Percentiles rank a stretch among this genome's conserved stretches.
Conservation (phyloP, 1,139 yeast genomes). For the Geotrichum aggregatum region DNA sequence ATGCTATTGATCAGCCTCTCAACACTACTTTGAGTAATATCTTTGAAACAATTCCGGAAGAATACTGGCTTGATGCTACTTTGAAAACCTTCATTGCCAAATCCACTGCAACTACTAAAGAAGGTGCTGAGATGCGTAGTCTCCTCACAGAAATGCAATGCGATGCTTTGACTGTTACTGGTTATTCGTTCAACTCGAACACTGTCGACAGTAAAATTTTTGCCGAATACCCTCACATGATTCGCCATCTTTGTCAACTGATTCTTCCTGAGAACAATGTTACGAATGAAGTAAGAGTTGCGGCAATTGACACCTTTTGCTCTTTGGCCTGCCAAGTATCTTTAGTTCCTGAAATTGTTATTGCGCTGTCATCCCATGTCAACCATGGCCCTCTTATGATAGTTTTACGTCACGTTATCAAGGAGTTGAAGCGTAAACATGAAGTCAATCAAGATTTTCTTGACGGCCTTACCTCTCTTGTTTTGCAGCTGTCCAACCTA, state of each 20-base stretch:
- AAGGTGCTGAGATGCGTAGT: conserved; percentile 53
- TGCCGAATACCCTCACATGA: conserved; percentile 70
- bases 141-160: conserved; percentile 62
- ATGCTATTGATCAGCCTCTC: conserved; percentile 34
- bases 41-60: conserved; percentile 54
- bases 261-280: conserved; percentile 59
- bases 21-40: conserved; percentile 67
- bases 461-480: conserved; percentile 31
- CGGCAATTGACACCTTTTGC: conserved; percentile 67
- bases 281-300: conserved; percentile 47
- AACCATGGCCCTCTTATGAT: conserved; percentile 81
- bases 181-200: conserved; percentile 47
- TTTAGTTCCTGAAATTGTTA: conserved; percentile 73
- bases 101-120: conserved; percentile 59
- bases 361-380: conserved; percentile 86
- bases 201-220: conserved; percentile 60
- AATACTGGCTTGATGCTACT: conserved; percentile 61
- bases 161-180: conserved; percentile 60
- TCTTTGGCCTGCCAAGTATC: conserved; percentile 63
- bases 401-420: conserved; percentile 57
- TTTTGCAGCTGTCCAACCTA: conserved; percentile 31
- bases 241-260: conserved; percentile 67
- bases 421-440: conserved; percentile 44
- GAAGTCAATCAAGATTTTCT: conserved; percentile 36
- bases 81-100: conserved; percentile 63